Base-by-base conservation (phyloP, 2,329 filamentous ascomycete species). In the Aspergillus flavus region DNA sequence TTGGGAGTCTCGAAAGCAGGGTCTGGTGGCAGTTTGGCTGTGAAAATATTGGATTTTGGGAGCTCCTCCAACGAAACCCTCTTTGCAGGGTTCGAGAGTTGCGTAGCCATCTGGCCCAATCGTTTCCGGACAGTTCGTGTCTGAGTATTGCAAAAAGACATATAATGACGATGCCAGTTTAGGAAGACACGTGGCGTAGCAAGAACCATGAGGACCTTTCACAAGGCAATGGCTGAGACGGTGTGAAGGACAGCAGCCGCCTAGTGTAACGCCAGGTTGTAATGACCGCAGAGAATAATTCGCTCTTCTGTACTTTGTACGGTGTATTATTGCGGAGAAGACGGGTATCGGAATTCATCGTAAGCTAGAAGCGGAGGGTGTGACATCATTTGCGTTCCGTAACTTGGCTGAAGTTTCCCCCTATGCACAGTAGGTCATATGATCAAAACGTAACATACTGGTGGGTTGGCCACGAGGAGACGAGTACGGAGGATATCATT, bases 1-100 rank as follows among this genome's bases (percentile, higher is more conserved):
- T 88, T 85, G 0, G 95, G 93, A 0, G 93, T 96, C 19, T 93
- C 89, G 74, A 91, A 97, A 32, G 86, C 80, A 12, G 89, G 78
- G 74, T 99, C 95, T 10, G 93, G 79, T 3, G 94, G 92, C 4
- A 97, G 82, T 58, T 85, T 86, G 3, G 81, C 79, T 1, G 88
- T 90, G 75, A 90, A 90, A 61, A 82, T 81, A 72, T 86, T 86
- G n/a, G 86, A 86, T 72, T 90, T 91, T 11, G 86, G 86, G 46
- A 91, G 78, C 14, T 87, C 83, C 46, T 75, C 71, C 30, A 85
- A 66, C 12, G 81, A 77, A 36, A 76, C 64, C 19, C 78, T 75
- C 57, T 64, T 67, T 30, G 58, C 50, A 48, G 65, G 61, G 46
- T 59, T 70, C 6, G 76, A 78, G 45, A 82, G 61, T 64, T 83